Evolutionary conservation across 2,329 filamentous ascomycete species (phyloP).

Genomic region (Lomentospora prolificans): DNA sequence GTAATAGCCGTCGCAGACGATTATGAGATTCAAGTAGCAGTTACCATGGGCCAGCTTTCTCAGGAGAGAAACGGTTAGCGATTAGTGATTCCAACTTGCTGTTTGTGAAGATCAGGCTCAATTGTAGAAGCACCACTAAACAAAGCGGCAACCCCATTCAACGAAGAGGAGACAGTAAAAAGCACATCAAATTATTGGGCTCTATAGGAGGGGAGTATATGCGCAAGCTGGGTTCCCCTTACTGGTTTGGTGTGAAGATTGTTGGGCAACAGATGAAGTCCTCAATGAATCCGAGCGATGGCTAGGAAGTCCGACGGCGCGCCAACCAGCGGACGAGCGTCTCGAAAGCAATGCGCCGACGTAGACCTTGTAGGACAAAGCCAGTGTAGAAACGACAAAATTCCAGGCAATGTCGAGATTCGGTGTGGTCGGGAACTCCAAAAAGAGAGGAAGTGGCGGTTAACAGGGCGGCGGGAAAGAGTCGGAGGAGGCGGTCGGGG

Average conservation of each 20-base stretch:
- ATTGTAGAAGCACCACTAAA: no score
- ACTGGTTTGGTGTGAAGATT: neutral
- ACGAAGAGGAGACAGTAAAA: no score
- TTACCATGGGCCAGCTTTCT: neutral
- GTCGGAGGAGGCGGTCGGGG: neutral
- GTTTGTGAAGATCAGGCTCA: no score
- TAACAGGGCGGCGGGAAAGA: neutral
- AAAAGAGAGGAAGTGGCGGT: neutral
- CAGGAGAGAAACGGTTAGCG: neutral
- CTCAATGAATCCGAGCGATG: no score
- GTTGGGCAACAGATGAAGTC: no score
- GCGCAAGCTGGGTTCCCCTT: no score
- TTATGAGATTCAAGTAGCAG: neutral
- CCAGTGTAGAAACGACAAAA: neutral
- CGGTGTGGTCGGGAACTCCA: neutral
- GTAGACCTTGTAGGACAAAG: neutral
- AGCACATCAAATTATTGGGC: no score
- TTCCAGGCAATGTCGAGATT: neutral
- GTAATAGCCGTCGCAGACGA: neutral
- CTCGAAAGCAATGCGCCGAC: neutral
- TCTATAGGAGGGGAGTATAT: no score
- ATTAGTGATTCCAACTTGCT: no score
- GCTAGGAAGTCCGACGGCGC: no score
- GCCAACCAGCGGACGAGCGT: neutral
- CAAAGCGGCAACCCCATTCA: no score